These are phyloP conservation scores for Teunomyces atbi DNA, from an alignment of 805 yeast species.

Conservation along the genomic window DNA sequence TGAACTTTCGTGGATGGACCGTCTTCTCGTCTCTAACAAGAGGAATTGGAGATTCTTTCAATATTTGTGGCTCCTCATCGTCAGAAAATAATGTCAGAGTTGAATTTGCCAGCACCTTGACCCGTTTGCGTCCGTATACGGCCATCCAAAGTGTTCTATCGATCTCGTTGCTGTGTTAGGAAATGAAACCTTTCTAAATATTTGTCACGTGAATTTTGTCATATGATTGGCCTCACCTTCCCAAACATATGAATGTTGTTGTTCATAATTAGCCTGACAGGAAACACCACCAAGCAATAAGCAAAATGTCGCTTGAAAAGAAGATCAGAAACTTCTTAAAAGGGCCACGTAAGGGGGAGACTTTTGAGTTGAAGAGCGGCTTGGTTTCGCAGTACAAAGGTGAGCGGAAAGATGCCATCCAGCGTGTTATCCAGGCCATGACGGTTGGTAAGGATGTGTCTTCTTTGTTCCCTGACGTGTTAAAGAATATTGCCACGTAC, in stretches of 20 bases:
- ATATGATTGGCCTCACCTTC: background rate
- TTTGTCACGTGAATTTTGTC: background rate
- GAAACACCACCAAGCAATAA: background rate
- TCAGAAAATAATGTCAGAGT: background rate
- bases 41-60: background rate
- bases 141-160: background rate
- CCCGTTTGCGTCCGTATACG: conserved; percentile 1
- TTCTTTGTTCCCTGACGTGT: conserved; percentile 89
- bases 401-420: conserved; percentile 95
- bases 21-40: background rate
- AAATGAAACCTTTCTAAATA: too few relatives aligned
- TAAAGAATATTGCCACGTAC: conserved; percentile 94
- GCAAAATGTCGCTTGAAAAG: conserved; percentile 40
- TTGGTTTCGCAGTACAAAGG: conserved; percentile 92
- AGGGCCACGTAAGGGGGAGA: conserved; percentile 62
- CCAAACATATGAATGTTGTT: conserved; percentile 2
- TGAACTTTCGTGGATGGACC: background rate
- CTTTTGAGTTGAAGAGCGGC: conserved; percentile 87
- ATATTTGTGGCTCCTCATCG: background rate
- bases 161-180: background rate
- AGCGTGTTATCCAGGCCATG: conserved; percentile 97
- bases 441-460: conserved; percentile 97
- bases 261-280: background rate
- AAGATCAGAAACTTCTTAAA: conserved; percentile 42
- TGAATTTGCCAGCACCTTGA: background rate